Evolutionary conservation across 805 yeast genomes (phyloP), one percentile per base, ranked within the genome.

Genomic region (Saccharomycopsis javanensis): DNA sequence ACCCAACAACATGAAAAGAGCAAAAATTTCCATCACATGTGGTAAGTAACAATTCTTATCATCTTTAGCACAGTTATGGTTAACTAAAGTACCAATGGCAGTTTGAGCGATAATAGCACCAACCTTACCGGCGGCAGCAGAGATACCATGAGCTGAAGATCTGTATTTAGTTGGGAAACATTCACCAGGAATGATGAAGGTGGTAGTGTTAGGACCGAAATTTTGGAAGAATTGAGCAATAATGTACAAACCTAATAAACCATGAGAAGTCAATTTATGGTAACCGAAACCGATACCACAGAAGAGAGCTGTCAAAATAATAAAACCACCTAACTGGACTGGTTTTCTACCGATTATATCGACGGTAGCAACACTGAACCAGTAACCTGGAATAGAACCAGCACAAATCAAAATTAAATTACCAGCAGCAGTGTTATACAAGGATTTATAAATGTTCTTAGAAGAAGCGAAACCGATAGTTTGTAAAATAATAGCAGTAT

Each of bases 81-180:
- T 77, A 57, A 85, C 78, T 66, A 89, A 79, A 63, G 96, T 88
- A 78, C 96, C 94, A 64, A 86, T 72, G 69, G 86, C 85, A 61
- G 91, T 83, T 75, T 86, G 94, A 30, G 96, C 96, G 76, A 89
- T 81, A 65, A 89, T 88, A 59, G 96, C 96, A 76, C 96, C 97
- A 65, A 88, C 76, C 72, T 89, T 89, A 77, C 96, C 97, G 34
- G 82, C 72, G 53, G 95, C 97, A 65, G 96, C 96, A 62, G 96
- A 88, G 62, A 89, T 78, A 78, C 97, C 97, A 67, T 89, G 97
- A 53, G 96, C 96, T 64, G 95, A 83, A 20, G 96, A 88, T 83
- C 96, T 86, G 75, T 88, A 89, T 78, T 96, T 84, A 56, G 97
- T 89, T 71, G 96, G 97, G 85, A 77, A 90, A 69, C 82, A 75